Conservation (phyloP, 768 basidiomycete species). For the Albatrellus ellisii region DNA sequence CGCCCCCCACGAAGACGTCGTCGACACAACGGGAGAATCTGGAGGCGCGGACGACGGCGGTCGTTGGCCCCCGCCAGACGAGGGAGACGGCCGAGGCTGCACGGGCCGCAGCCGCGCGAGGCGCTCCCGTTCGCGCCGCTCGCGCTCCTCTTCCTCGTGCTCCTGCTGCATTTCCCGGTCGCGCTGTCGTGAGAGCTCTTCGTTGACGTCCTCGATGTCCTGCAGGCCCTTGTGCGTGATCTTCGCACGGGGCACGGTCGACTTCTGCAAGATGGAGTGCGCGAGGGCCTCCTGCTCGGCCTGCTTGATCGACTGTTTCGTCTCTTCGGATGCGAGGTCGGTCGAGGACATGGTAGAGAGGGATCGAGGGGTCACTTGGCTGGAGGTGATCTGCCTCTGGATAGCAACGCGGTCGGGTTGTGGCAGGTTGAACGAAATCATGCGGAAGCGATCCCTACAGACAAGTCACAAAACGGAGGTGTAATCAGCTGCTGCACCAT, state of each 20-base stretch:
- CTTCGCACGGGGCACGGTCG: conserved; percentile 54
- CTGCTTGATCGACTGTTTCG: conserved; percentile 67
- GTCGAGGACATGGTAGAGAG: conserved; percentile 80
- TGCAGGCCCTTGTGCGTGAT: conserved; percentile 90
- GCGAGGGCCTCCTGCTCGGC: conserved; percentile 75
- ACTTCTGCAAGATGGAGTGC: conserved; percentile 73
- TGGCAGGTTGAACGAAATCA: conserved; percentile 79
- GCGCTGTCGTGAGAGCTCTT: conserved; percentile 18
- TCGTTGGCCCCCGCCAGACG: no score
- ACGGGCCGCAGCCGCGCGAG: conserved; percentile 37
- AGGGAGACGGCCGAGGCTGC: conserved; percentile 24
- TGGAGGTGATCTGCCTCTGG: conserved; percentile 64
- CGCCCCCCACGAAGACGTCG: conserved; percentile 38
- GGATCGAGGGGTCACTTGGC: conserved; percentile 51
- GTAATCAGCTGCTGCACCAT: not conserved
- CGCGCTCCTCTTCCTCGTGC: conserved; percentile 45
- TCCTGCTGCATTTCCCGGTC: conserved; percentile 45
- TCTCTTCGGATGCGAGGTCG: conserved; percentile 81
- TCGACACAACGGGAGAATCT: conserved; percentile 46
- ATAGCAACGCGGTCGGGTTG: conserved; percentile 69
- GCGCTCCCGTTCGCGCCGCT: conserved; percentile 55
- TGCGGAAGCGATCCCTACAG: conserved; percentile 87
- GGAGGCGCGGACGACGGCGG: conserved; percentile 58
- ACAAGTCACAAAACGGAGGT: not conserved
- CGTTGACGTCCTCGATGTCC: conserved; percentile 74